Evolutionary conservation across 2,329 filamentous ascomycete genomes (phyloP).

Genomic region (Fusarium paranaense): DNA sequence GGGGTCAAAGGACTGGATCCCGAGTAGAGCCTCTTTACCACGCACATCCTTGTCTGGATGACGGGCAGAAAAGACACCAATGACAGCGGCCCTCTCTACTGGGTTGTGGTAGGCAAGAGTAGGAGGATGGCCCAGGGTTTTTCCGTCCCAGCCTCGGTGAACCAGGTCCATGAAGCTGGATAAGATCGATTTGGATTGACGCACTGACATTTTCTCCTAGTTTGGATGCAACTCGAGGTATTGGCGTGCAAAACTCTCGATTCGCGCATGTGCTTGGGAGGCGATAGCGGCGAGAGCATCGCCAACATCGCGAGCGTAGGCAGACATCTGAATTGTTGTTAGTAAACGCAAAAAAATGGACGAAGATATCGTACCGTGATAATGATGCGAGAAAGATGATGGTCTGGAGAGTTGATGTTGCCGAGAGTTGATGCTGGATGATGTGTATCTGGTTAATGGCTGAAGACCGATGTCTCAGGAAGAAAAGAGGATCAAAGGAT

Average conservation of each 20-base stretch:
- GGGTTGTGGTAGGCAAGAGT: neutral
- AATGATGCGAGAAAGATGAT: neutral
- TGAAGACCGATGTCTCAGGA: neutral
- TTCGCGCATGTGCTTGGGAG: neutral
- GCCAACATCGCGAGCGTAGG: too few relatives aligned
- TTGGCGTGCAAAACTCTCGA: neutral
- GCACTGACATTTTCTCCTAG: neutral
- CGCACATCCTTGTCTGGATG: neutral
- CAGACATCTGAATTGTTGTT: neutral
- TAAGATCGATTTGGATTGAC: neutral
- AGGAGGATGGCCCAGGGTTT: neutral
- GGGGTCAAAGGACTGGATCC: neutral
- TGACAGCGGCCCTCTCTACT: neutral
- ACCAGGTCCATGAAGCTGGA: neutral
- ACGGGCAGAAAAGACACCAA: neutral
- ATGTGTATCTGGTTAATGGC: neutral
- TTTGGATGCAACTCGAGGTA: neutral
- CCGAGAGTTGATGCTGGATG: neutral
- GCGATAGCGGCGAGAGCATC: neutral
- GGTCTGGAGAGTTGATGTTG: neutral
- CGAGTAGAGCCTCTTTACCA: neutral
- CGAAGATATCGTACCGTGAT: neutral
- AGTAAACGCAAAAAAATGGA: neutral
- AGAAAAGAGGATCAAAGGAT: neutral
- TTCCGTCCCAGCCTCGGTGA: neutral